phyloP scores from a whole-genome alignment of 2,329 filamentous ascomycete genomes.

The Zalaria sp. region DNA sequence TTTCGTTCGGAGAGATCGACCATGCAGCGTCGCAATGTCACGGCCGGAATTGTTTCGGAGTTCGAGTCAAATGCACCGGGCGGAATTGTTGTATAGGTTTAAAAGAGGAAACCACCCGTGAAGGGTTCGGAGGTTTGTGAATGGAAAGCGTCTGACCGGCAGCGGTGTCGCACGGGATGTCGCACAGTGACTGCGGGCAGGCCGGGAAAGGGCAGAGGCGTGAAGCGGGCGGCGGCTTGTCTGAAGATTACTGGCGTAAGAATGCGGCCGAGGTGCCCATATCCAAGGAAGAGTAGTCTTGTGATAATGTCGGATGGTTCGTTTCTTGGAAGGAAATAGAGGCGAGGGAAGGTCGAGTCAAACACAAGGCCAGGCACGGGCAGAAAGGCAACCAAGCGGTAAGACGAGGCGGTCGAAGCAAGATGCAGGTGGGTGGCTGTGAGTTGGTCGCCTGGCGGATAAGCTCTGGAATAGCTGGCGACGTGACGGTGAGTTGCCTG shows the following conservation, averaged over 20 bases:
- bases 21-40: neutral
- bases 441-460: too few species aligned
- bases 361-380: neutral
- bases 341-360: neutral
- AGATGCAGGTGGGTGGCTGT: neutral
- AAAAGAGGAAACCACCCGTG: neutral
- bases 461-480: too few species aligned
- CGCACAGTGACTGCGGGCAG: neutral
- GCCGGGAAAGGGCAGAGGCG: neutral
- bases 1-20: too few species aligned
- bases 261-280: neutral
- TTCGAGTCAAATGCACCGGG: neutral
- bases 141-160: neutral
- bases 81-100: neutral
- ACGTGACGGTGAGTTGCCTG: too few species aligned
- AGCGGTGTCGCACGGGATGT: neutral
- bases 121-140: neutral
- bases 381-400: neutral
- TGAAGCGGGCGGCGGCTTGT: neutral
- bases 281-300: neutral
- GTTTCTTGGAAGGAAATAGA: neutral
- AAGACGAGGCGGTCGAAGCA: neutral
- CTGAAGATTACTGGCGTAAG: neutral
- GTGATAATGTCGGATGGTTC: neutral
- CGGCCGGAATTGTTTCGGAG: neutral